Evolutionary conservation across 1,284 basidiomycete species (phyloP), one percentile per base, ranked within the genome.

Genomic region (Filobasidium uniguttulatum): DNA sequence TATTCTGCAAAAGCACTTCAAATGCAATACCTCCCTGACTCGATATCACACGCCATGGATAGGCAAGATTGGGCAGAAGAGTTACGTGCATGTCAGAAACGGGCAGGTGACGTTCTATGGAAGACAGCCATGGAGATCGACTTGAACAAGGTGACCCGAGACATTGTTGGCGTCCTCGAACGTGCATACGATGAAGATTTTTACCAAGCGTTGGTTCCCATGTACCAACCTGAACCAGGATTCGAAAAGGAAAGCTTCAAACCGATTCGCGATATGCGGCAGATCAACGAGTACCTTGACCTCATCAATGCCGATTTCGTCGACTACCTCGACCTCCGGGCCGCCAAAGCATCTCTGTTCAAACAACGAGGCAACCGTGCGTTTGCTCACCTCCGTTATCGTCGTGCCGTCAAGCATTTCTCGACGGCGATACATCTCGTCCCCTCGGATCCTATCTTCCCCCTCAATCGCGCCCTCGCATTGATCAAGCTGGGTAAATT

Each of bases 21-120:
- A 40, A 29, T 36, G 26, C 45, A 34, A 34, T 26, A 37, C 15
- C 25, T 44, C 22, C 31, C 23, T 15, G 3, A 23, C 10, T 36
- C 30, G 17, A 36, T 20, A 23, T 20, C 36, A 19, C 9, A n/a
- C 31, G 40, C 25, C 7, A 34, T 26, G 31, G 19, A 29, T 15
- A 44, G 14, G 26, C 30, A 5, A 6, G 31, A 36, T 17, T 37
- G 47, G 41, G 43, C 45, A 26, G 34, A 45, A 31, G 28, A 48
- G 10, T 30, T 54, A 20, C 35, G 44, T 33, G 49, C 46, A 4
- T 49, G 49, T 31, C 53, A 54, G 25, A 38, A 41, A 8, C 35
- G 53, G 20, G 46, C 50, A 23, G 53, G 53, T 17, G 53, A 54
- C 41, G 53, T 51, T 28, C 43, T 54, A 14, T 54, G 53, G 53